Base-by-base conservation (phyloP, 1,284 basidiomycete genomes). In the Pholiota adiposa region DNA sequence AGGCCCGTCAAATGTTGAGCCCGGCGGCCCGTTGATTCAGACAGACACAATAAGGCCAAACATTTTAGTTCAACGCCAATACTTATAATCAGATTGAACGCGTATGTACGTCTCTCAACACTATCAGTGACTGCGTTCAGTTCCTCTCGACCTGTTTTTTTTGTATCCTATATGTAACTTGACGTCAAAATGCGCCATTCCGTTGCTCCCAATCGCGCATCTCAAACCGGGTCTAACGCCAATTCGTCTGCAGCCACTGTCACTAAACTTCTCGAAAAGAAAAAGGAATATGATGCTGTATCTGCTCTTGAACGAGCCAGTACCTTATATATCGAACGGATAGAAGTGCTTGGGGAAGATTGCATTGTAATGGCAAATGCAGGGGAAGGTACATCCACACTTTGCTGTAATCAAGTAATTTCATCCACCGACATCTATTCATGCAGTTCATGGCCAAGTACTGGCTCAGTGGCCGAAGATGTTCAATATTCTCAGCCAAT, bases 401-500 rank as follows among this genome's bases (percentile, higher is more conserved):
- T 50, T 34, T 38, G 36, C n/a, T 38, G n/a, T 14, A 18, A 7
- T 12, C 9, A 25, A 9, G 11, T 19, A 31, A 36, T 50, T 46
- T 53, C 62, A 59, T 31, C 40, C 56, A n/a, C 51, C 54, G 9
- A 55, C 27, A 16, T 25, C 31, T 46, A 29, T 46, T 60, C 18
- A 18, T 61, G 41, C 55, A 92, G 89, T 88, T 31, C 87, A 89
- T 63, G 90, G 90, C 9, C 83, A 90, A 67, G 90, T 92, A 1
- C 79, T 91, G 21, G 85, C 86, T 63, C 89, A 92, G 64, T 92
- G 90, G 90, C 87, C 89, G 12, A 85, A 83, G 68, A 92, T 92
- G 90, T 92, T 92, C 68, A 81, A 86, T 61, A 90, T 90, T 55
- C 75, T 92, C 54, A 82, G 76, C 60, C 74, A 87, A 58, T 91